Evolutionary conservation across 163 green algal species (phyloP).

Genomic region (Scenedesmus sp.): DNA sequence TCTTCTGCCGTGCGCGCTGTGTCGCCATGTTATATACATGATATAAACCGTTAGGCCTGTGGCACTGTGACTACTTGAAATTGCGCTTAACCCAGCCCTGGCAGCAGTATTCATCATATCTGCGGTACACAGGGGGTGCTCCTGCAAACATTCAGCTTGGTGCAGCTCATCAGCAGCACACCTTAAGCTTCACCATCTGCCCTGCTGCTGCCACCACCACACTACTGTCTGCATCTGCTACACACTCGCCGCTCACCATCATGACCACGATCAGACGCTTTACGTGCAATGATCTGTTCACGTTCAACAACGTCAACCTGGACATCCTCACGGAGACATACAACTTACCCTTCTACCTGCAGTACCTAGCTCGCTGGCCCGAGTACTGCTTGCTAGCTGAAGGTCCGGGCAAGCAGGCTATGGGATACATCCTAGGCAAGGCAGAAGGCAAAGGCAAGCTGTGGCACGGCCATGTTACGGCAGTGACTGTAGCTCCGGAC

Average conservation of each 20-base stretch:
- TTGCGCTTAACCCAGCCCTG: background rate
- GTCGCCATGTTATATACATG: too few species aligned
- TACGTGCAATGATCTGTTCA: slow-evolving; percentile 94
- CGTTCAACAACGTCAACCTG: slow-evolving; percentile 98
- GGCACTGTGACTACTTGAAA: background rate
- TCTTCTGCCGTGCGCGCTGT: too few species aligned
- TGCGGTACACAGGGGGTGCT: background rate
- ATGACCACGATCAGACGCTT: slow-evolving; percentile 97
- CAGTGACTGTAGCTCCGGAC: slow-evolving; percentile 92
- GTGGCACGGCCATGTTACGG: slow-evolving; percentile 99
- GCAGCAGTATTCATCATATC: background rate
- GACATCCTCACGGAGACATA: slow-evolving; percentile 99
- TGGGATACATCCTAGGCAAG: slow-evolving; percentile 98
- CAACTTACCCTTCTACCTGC: slow-evolving; percentile 97
- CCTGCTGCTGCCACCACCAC: background rate
- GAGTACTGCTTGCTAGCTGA: slow-evolving; percentile 90
- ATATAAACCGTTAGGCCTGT: too few species aligned
- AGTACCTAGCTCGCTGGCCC: slow-evolving; percentile 96
- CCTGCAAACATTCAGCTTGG: background rate
- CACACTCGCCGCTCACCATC: background rate
- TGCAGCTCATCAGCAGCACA: background rate
- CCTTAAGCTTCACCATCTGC: background rate
- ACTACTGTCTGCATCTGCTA: background rate
- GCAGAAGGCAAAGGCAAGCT: slow-evolving; percentile 87
- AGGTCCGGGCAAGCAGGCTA: slow-evolving; percentile 65